These are phyloP conservation scores for Harrya chromipes DNA, from an alignment of 768 basidiomycete species.

Conservation along the genomic window DNA sequence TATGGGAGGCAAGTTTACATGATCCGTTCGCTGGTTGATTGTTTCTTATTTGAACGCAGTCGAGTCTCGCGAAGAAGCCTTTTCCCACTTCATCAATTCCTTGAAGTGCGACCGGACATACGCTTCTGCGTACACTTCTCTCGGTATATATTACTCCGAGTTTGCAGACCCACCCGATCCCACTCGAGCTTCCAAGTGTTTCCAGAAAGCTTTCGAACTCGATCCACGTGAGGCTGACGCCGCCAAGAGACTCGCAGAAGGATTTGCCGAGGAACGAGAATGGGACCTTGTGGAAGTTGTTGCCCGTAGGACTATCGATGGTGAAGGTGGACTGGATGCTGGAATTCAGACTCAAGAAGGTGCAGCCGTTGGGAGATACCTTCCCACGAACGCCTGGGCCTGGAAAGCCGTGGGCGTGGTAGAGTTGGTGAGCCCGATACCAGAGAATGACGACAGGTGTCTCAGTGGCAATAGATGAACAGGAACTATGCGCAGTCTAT, in stretches of 20 bases:
- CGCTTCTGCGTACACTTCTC: conserved; percentile 90
- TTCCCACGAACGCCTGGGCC: conserved; percentile 89
- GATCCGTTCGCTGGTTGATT: not conserved
- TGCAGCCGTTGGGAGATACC: conserved; percentile 44
- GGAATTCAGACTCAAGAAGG: conserved; percentile 46
- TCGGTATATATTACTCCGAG: conserved; percentile 87
- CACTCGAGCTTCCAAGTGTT: conserved; percentile 87
- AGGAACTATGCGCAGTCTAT: conserved; percentile 73
- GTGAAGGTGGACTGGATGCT: conserved; percentile 77
- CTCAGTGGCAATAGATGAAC: conserved; percentile 45
- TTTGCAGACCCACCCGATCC: conserved; percentile 70
- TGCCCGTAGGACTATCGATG: conserved; percentile 89
- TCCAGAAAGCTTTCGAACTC: conserved; percentile 97
- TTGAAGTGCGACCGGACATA: conserved; percentile 72
- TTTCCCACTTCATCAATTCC: conserved; percentile 73
- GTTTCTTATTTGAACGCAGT: conserved; percentile 32
- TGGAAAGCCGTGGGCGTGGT: conserved; percentile 96
- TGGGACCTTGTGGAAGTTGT: conserved; percentile 96
- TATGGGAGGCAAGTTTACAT: conserved; percentile 52
- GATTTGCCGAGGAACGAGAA: conserved; percentile 89
- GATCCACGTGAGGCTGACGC: conserved; percentile 87
- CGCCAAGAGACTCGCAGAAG: conserved; percentile 77
- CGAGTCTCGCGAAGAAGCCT: conserved; percentile 59
- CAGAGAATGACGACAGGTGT: conserved; percentile 1
- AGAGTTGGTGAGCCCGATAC: conserved; percentile 63